phyloP scores from a whole-genome alignment of 768 basidiomycete genomes.

The Baorangia bicolor region DNA sequence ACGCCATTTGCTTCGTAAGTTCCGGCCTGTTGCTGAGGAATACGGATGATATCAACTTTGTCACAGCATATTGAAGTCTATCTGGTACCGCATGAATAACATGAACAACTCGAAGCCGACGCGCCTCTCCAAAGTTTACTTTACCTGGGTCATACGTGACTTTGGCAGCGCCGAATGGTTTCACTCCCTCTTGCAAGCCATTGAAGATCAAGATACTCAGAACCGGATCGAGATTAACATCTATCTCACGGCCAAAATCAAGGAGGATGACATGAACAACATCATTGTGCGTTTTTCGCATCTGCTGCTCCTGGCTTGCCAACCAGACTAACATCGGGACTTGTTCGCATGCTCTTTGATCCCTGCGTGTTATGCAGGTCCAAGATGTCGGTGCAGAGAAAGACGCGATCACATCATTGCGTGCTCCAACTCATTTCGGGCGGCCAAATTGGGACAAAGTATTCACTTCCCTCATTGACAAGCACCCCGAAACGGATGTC shows the following conservation, averaged over 20 bases:
- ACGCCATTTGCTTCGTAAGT: conserved; percentile 94
- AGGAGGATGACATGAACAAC: conserved; percentile 92
- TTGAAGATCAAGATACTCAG: conserved; percentile 88
- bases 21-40: neutral
- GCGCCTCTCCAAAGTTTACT: conserved; percentile 87
- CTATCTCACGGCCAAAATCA: conserved; percentile 87
- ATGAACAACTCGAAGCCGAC: conserved; percentile 73
- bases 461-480: conserved; percentile 70
- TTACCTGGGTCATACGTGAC: conserved; percentile 95
- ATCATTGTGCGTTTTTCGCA: conserved; percentile 61
- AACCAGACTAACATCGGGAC: neutral
- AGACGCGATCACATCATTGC: conserved; percentile 85
- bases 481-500: conserved; percentile 85
- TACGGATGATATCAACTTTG: neutral
- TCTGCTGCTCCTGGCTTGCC: neutral
- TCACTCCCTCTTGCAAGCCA: conserved; percentile 88
- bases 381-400: conserved; percentile 92
- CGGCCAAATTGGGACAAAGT: conserved; percentile 84
- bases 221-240: conserved; percentile 92
- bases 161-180: conserved; percentile 91
- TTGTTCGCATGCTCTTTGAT: neutral
- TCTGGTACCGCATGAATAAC: conserved; percentile 97
- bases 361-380: conserved; percentile 38
- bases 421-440: conserved; percentile 92
- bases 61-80: conserved; percentile 78